phyloP scores from a whole-genome alignment of 2,329 filamentous ascomycete species.

The Pleurostoma richardsiae region DNA sequence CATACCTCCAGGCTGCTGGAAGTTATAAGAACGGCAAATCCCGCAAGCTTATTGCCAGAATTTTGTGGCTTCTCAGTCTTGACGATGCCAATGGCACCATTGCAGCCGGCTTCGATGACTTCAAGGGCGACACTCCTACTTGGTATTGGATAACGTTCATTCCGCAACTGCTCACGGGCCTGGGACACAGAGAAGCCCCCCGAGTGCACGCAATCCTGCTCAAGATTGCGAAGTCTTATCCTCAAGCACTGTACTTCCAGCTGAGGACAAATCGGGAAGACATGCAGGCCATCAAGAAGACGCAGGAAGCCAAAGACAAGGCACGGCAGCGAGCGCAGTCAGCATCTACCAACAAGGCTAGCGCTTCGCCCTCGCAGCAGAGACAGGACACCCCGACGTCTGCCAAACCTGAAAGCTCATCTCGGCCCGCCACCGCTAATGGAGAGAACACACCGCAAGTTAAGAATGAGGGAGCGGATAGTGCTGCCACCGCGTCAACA shows the following conservation, averaged over 20 bases:
- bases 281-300: conserved; percentile 87
- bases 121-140: conserved; percentile 93
- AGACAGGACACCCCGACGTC: conserved; percentile 44
- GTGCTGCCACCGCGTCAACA: conserved; percentile 12
- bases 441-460: conserved; percentile 33
- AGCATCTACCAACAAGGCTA: conserved; percentile 36
- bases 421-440: conserved; percentile 47
- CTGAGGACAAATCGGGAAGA: conserved; percentile 91
- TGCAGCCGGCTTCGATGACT: conserved; percentile 84
- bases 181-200: conserved; percentile 85
- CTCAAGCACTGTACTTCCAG: conserved; percentile 93
- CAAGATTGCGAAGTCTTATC: conserved; percentile 93
- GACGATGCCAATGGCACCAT: conserved; percentile 84
- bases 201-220: conserved; percentile 82
- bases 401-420: conserved; percentile 26
- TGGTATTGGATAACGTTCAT: conserved; percentile 99
- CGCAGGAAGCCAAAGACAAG: conserved; percentile 70
- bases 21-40: conserved; percentile 98
- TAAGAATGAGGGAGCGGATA: conserved; percentile 39
- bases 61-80: conserved; percentile 91
- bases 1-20: conserved; percentile 91
- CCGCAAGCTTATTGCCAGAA: conserved; percentile 84
- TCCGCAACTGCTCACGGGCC: conserved; percentile 85
- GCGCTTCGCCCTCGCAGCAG: conserved; percentile 40
- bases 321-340: conserved; percentile 44